Evolutionary conservation across 345 rosid species (phyloP).

Genomic region (Populus ilicifolia): DNA sequence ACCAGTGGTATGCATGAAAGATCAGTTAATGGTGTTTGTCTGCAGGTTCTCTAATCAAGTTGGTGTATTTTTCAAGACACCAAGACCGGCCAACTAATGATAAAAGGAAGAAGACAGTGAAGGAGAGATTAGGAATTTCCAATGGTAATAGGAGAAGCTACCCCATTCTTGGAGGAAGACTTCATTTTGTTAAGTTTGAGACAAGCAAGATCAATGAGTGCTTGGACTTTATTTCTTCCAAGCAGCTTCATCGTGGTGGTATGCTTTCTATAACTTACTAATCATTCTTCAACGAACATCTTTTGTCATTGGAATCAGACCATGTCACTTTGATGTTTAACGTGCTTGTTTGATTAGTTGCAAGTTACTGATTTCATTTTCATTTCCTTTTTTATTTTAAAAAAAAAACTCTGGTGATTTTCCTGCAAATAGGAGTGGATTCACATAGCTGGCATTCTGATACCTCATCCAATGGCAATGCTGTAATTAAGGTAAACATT

Average conservation of each 20-base stretch:
- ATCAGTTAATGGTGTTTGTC: conserved; percentile 8
- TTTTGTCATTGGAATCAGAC: conserved; percentile 1
- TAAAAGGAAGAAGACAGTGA: conserved; percentile 63
- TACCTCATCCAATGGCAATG: conserved; percentile 32
- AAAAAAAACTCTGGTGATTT: background rate
- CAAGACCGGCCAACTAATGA: conserved; percentile 60
- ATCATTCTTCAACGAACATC: background rate
- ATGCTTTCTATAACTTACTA: conserved; percentile 6
- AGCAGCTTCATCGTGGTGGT: conserved; percentile 89
- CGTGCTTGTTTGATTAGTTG: background rate
- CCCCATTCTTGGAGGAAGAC: conserved; percentile 96
- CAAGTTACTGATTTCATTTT: conserved; percentile 4
- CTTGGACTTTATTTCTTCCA: conserved; percentile 86
- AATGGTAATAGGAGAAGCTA: conserved; percentile 84
- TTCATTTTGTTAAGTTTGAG: conserved; percentile 94
- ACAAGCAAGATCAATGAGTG: conserved; percentile 85
- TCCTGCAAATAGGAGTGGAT: conserved; percentile 43
- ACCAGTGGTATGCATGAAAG: background rate
- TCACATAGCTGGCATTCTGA: conserved; percentile 42
- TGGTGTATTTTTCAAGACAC: conserved; percentile 96
- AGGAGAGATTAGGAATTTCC: conserved; percentile 70
- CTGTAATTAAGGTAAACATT: conserved; percentile 51
- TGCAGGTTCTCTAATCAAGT: conserved; percentile 92
- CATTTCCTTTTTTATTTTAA: background rate
- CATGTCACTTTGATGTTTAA: background rate